A percentile compares a stretch with the other conserved stretches of the same genome.
Evolutionary conservation across 352 stramenopile genomes (phyloP).

Genomic region (Elongisporangium prolatum): DNA sequence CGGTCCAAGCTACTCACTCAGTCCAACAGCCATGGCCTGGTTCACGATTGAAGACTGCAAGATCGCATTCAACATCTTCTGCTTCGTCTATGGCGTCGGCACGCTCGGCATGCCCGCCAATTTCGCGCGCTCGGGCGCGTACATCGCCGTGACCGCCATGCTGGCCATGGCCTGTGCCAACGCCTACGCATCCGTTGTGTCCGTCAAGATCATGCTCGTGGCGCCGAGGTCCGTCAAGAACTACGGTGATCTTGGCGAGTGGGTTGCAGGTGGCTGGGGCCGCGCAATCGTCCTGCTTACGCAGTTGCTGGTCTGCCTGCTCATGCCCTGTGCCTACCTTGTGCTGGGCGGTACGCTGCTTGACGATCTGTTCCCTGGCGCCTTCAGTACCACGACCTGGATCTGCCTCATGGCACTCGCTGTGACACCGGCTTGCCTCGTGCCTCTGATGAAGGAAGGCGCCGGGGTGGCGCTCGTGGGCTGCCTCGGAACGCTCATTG

Average conservation of each 20-base stretch:
- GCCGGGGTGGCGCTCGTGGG: conserved; percentile 43
- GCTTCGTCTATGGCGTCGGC: conserved; percentile 60
- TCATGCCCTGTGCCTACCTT: conserved; percentile 50
- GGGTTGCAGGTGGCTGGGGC: conserved; percentile 32
- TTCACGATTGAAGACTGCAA: conserved; percentile 60
- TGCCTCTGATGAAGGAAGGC: conserved; percentile 57
- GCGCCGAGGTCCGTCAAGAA: conserved; percentile 54
- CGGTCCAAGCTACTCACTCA: neutral
- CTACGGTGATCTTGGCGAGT: conserved; percentile 63
- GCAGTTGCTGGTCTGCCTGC: conserved; percentile 47
- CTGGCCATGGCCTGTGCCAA: conserved; percentile 62
- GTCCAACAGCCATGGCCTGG: conserved; percentile 14
- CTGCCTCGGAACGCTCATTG: conserved; percentile 47
- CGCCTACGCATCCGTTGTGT: conserved; percentile 47
- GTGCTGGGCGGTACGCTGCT: conserved; percentile 58
- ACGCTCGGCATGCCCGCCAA: conserved; percentile 60
- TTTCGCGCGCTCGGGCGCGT: conserved; percentile 48
- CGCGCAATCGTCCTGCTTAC: conserved; percentile 52
- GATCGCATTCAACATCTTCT: conserved; percentile 63
- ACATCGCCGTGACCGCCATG: conserved; percentile 37
- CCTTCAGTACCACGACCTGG: conserved; percentile 47
- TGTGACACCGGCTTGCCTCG: conserved; percentile 47
- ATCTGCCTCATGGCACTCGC: conserved; percentile 54
- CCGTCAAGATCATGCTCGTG: conserved; percentile 53
- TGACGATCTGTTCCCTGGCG: conserved; percentile 43